A percentile compares a stretch with the other conserved stretches of the same genome.
phyloP scores from a whole-genome alignment of 2,329 filamentous ascomycete species.

The Beauveria asiatica region DNA sequence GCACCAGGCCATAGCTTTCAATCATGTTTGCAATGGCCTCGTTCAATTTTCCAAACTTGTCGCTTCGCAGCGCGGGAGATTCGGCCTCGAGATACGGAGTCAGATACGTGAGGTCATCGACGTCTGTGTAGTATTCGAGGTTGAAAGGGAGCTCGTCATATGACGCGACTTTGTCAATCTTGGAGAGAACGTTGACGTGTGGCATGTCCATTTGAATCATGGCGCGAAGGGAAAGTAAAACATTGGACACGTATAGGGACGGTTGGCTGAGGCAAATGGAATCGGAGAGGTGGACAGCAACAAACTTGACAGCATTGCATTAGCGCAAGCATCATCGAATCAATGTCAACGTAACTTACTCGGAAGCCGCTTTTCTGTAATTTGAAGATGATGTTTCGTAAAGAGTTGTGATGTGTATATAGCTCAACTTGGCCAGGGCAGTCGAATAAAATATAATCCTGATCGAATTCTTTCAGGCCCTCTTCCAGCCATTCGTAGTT shows the following conservation, averaged over 20 bases:
- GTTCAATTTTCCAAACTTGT: constrained; percentile 79
- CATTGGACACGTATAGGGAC: constrained; percentile 87
- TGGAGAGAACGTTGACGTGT: constrained; percentile 91
- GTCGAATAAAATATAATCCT: constrained; percentile 92
- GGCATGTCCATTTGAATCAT: constrained; percentile 99
- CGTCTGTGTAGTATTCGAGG: constrained; percentile 94
- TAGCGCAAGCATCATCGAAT: constrained; percentile 15
- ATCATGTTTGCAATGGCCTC: constrained; percentile 79
- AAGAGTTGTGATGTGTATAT: constrained; percentile 87
- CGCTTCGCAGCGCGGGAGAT: constrained; percentile 56
- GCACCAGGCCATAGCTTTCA: constrained; percentile 80
- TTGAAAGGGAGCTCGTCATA: constrained; percentile 90
- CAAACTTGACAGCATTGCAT: constrained; percentile 53
- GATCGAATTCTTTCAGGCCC: constrained; percentile 67
- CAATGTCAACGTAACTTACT: constrained; percentile 39
- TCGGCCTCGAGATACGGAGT: constrained; percentile 74
- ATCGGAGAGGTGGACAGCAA: constrained; percentile 88
- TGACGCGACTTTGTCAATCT: constrained; percentile 86
- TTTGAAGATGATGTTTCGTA: constrained; percentile 85
- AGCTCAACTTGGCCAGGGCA: constrained; percentile 96
- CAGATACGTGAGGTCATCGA: constrained; percentile 82
- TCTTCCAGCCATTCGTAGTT: constrained; percentile 90
- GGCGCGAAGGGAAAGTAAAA: constrained; percentile 84
- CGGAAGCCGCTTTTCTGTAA: constrained; percentile 88
- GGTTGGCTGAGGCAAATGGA: constrained; percentile 89